Percentiles rank a stretch among this genome's conserved stretches.
phyloP scores from a whole-genome alignment of 1,139 yeast species.

The Sugiyamaella castrensis region DNA sequence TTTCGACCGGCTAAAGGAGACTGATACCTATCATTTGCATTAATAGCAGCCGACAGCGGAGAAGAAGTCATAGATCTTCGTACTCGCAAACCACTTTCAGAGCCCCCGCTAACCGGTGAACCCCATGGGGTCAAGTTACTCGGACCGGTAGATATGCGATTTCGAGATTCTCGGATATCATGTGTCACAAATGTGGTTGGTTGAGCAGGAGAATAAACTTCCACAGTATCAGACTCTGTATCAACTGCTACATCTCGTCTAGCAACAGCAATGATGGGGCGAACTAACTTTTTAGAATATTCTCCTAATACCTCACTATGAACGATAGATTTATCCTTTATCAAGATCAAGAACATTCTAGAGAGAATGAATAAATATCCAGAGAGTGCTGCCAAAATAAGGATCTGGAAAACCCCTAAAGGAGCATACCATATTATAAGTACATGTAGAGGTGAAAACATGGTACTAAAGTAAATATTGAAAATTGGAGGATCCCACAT shows the following conservation, averaged over 20 bases:
- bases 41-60: neutral
- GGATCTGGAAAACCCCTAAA: slow-evolving; percentile 40
- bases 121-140: slow-evolving; percentile 1
- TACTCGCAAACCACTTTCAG: neutral
- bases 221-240: slow-evolving; percentile 44
- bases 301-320: slow-evolving; percentile 63
- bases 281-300: slow-evolving; percentile 62
- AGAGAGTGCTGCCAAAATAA: slow-evolving; percentile 38
- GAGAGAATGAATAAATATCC: slow-evolving; percentile 44
- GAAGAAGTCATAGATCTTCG: neutral
- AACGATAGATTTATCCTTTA: slow-evolving; percentile 59
- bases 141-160: neutral
- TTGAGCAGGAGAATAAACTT: slow-evolving; percentile 42
- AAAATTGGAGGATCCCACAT: slow-evolving; percentile 62
- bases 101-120: neutral
- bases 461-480: slow-evolving; percentile 45
- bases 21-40: neutral
- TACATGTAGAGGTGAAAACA: slow-evolving; percentile 58
- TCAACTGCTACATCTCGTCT: slow-evolving; percentile 65
- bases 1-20: slow-evolving; percentile 8
- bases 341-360: slow-evolving; percentile 46
- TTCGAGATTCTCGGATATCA: slow-evolving; percentile 40
- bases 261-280: slow-evolving; percentile 53
- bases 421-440: slow-evolving; percentile 45
- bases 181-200: slow-evolving; percentile 45